Conservation (phyloP, 192 early-diverging fungal genomes). For the Entomortierella lignicola region DNA sequence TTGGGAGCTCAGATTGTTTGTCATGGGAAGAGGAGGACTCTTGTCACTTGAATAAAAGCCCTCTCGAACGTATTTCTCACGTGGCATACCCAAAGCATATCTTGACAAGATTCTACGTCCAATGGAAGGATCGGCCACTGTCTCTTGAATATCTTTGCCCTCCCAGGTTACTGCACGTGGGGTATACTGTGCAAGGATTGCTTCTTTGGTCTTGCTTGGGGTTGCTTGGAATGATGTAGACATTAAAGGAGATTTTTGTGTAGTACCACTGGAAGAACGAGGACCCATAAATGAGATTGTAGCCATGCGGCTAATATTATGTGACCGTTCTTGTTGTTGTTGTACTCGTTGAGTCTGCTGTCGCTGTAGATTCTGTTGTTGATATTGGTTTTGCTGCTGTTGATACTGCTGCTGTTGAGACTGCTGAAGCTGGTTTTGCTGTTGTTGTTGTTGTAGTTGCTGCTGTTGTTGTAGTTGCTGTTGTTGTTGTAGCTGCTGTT, state of each 20-base stretch:
- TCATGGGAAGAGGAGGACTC: constrained; percentile 26
- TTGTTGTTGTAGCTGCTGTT: too few species aligned
- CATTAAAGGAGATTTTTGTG: constrained; percentile 19
- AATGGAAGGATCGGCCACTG: constrained; percentile 6
- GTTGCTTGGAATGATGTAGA: constrained; percentile 6
- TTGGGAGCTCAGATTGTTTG: constrained; percentile 12
- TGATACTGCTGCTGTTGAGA: neutral
- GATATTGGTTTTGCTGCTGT: neutral
- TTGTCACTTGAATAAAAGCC: constrained; percentile 32
- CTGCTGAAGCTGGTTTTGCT: neutral
- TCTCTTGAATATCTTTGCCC: constrained; percentile 36
- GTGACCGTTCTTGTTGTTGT: neutral
- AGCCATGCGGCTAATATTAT: neutral
- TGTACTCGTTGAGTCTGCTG: neutral
- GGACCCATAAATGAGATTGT: constrained; percentile 4
- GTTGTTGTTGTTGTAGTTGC: constrained; percentile 1
- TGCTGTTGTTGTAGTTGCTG: neutral
- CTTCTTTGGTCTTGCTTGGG: constrained; percentile 11
- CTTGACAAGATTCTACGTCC: constrained; percentile 28
- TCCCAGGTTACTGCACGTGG: constrained; percentile 31
- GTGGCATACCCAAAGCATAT: constrained; percentile 23
- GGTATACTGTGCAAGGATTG: constrained; percentile 30
- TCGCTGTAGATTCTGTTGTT: neutral
- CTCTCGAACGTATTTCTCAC: constrained; percentile 39
- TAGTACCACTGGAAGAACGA: constrained; percentile 12